Conservation (phyloP, 2,329 filamentous ascomycete species). For the Didymella segeticola region DNA sequence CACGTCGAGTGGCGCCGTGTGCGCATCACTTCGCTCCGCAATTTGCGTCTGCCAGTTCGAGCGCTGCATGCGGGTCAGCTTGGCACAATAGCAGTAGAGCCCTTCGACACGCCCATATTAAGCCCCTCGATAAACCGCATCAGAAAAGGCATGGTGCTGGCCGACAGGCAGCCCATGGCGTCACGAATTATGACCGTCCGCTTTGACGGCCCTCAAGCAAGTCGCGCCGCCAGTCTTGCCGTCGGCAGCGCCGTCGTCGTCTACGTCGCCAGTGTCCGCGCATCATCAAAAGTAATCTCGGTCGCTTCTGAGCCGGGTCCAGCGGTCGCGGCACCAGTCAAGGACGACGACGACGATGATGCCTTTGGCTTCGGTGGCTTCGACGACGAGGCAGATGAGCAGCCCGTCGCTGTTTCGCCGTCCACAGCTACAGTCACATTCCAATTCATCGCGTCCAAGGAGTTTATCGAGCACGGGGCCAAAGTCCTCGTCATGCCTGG, state of each 20-base stretch:
- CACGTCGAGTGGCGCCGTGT: conserved; percentile 76
- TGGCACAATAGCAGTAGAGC: conserved; percentile 82
- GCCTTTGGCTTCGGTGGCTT: conserved; percentile 67
- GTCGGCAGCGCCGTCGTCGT: conserved; percentile 77
- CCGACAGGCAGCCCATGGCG: conserved; percentile 63
- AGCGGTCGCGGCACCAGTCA: conserved; percentile 20
- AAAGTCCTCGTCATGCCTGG: conserved; percentile 76
- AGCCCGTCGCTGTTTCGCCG: background rate
- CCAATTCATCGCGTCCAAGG: conserved; percentile 71
- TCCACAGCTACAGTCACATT: conserved; percentile 64
- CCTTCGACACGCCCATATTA: conserved; percentile 35
- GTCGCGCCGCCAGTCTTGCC: conserved; percentile 67
- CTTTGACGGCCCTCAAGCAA: conserved; percentile 63
- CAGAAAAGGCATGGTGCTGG: conserved; percentile 84
- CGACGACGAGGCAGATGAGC: conserved; percentile 41
- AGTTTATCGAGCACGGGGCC: conserved; percentile 76
- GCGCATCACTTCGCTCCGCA: conserved; percentile 83
- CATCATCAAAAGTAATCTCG: conserved; percentile 75
- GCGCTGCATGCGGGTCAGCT: conserved; percentile 81
- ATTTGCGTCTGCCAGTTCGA: conserved; percentile 82
- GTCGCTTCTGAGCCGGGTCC: conserved; percentile 35
- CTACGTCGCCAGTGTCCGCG: conserved; percentile 86
- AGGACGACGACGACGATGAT: conserved; percentile 40
- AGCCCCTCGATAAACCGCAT: conserved; percentile 50
- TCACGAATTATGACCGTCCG: conserved; percentile 63